phyloP scores from a whole-genome alignment of 257 asterid species.

The Sherardia arvensis region DNA sequence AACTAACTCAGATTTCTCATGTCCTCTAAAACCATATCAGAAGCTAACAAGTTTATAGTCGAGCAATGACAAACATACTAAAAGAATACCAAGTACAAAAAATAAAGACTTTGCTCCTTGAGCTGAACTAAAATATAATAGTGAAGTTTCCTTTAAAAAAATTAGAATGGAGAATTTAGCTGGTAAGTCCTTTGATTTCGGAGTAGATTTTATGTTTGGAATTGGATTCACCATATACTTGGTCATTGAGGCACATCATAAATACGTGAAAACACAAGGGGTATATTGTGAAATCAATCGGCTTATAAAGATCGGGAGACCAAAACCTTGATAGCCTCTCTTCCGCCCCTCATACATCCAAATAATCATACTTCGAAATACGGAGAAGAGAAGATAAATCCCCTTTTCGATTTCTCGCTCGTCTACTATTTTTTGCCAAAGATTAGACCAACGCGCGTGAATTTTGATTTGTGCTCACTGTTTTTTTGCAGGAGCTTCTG shows the following conservation, averaged over 20 bases:
- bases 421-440: neutral
- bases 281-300: neutral
- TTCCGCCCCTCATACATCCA: neutral
- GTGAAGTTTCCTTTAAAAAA: too few relatives aligned
- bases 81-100: too few relatives aligned
- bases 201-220: neutral
- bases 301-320: neutral
- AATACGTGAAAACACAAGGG: neutral
- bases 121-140: too few relatives aligned
- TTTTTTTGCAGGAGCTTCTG: constrained; percentile 9
- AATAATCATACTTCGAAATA: neutral
- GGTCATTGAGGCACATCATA: neutral
- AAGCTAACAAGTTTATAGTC: too few relatives aligned
- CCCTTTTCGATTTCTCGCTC: neutral
- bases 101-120: too few relatives aligned
- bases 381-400: neutral
- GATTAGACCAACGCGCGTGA: constrained; percentile 7
- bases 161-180: too few relatives aligned
- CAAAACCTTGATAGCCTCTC: neutral
- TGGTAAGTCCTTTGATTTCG: too few relatives aligned
- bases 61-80: too few relatives aligned
- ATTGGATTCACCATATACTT: neutral
- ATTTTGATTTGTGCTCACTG: constrained; percentile 10
- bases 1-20: too few relatives aligned
- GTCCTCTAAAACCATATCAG: too few relatives aligned